Evolutionary conservation across 805 yeast species (phyloP), one percentile per base, ranked within the genome.

Genomic region (Yarrowia sp.): DNA sequence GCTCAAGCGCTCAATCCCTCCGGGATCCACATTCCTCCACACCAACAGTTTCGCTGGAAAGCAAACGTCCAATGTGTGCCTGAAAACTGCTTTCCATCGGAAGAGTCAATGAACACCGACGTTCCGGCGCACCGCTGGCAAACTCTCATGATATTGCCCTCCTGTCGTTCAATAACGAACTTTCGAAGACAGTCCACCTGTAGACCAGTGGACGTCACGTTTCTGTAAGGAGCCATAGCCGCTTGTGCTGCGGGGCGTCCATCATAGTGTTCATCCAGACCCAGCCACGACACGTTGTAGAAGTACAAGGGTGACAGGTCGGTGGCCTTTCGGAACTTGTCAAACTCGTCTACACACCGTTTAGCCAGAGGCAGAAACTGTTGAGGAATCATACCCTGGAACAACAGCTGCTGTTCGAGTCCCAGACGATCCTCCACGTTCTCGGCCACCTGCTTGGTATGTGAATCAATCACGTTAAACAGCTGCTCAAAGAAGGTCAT

Each of bases 41-140:
- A 89, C 39, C 89, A 77, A 74, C 96, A 89, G 31, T 84, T 84
- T 67, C 92, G 78, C 69, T 87, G 92, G 72, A 85, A 86, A 1
- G 87, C 86, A 76, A 84, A 78, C 0, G 88, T 82, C 88, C 90
- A 78, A 67, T 64, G 78, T 64, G 67, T 70, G 67, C 39, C 73
- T 68, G 65, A 44, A 33, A 66, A 67, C 14, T 76, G 77, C 18
- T 67, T 67, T 66, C 78, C 81, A 64, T 50, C 64, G 0, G 64
- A 39, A 3, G 47, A 31, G 38, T 55, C 81, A 76, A 73, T 75
- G 63, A 69, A 68, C 17, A 78, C 74, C 0, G 86, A 81, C 1
- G 60, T 75, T 39, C 81, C 77, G 4, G 86, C 86, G 72, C 89
- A 85, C 57, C 88, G 75, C 28, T 80, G 76, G 70, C 89, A 85